Evolutionary conservation across 805 yeast species (phyloP).

Genomic region (Candida incommunis): DNA sequence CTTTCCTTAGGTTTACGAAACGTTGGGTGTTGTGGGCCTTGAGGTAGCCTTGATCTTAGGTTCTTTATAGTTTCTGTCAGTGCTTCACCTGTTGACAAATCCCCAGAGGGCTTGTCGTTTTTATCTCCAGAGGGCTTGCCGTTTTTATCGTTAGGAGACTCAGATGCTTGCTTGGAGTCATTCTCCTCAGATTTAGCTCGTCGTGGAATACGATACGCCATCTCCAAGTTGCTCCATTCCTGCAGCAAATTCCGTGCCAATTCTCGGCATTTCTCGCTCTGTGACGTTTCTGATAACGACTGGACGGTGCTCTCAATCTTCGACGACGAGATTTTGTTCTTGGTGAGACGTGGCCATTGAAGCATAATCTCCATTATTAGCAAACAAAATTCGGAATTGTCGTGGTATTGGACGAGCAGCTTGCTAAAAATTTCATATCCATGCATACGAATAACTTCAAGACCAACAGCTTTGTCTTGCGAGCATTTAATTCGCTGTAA

Average conservation of each 20-base stretch:
- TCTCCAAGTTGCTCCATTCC: conserved; percentile 60
- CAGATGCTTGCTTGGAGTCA: conserved; percentile 1
- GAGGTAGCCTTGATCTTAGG: not conserved
- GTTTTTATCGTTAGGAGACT: too few species aligned
- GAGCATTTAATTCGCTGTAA: conserved; percentile 52
- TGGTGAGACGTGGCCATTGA: conserved; percentile 58
- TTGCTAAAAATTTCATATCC: conserved; percentile 72
- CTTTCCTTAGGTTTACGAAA: not conserved
- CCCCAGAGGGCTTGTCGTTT: not conserved
- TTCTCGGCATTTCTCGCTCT: conserved; percentile 17
- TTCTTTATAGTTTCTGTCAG: not conserved
- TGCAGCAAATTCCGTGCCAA: conserved; percentile 34
- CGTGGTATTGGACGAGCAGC: conserved; percentile 30
- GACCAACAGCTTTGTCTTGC: conserved; percentile 34
- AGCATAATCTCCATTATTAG: conserved; percentile 43
- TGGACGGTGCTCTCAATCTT: conserved; percentile 53
- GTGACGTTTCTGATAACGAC: conserved; percentile 23
- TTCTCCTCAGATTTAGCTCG: conserved; percentile 1
- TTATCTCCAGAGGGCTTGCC: not conserved
- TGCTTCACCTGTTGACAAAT: not conserved
- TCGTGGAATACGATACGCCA: conserved; percentile 80
- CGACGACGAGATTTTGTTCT: conserved; percentile 62
- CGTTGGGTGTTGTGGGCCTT: conserved; percentile 1
- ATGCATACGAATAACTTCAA: conserved; percentile 59
- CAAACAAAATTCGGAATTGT: conserved; percentile 28